Conservation (phyloP, 305 asterid species). For the Solanum hybrid region DNA sequence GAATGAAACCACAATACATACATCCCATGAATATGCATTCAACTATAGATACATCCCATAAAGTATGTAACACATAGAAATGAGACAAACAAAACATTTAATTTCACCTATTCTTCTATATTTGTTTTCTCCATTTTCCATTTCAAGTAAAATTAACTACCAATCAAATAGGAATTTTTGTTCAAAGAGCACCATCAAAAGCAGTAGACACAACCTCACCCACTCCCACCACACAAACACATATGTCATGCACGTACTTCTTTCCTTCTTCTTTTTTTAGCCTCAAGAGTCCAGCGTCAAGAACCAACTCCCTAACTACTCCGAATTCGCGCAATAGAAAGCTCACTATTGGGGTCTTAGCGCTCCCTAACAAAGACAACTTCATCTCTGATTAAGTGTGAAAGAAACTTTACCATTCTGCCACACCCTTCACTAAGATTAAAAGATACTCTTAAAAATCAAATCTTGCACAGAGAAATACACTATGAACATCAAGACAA, state of each 20-base stretch:
- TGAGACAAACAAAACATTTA: not conserved
- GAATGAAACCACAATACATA: not conserved
- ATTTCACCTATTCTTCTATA: not conserved
- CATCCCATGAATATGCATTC: not conserved
- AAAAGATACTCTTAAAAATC: not conserved
- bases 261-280: not conserved
- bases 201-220: not conserved
- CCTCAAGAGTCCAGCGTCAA: not conserved
- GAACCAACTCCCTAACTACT: not conserved
- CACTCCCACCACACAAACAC: not conserved
- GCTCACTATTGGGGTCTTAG: not conserved
- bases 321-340: not conserved
- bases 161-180: not conserved
- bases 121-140: not conserved
- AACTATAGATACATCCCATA: not conserved
- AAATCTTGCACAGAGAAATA: not conserved
- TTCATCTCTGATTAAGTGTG: not conserved
- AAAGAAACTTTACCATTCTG: not conserved
- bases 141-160: not conserved
- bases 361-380: not conserved
- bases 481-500: not conserved
- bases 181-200: not conserved
- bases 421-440: not conserved
- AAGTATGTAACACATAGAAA: not conserved
- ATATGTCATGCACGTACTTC: not conserved